A percentile compares a stretch with the other conserved stretches of the same genome.
These are phyloP conservation scores for Colletotrichum sp. DNA, from an alignment of 2,329 filamentous ascomycete species.

Conservation along the genomic window DNA sequence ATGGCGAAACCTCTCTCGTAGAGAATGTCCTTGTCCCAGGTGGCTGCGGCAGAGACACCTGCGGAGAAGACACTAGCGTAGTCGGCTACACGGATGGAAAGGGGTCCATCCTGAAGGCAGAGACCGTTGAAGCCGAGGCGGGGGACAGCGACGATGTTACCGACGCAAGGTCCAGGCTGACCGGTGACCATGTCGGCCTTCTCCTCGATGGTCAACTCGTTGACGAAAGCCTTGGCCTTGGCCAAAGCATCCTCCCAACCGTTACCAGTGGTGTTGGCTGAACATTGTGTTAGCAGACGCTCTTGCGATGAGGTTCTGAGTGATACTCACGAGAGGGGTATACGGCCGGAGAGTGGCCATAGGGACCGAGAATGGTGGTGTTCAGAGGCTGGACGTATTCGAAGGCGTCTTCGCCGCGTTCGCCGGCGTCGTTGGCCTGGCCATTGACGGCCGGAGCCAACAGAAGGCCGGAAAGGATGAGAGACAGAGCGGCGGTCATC, in stretches of 20 bases:
- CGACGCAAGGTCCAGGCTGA: constrained; percentile 35
- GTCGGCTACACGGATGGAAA: constrained; percentile 40
- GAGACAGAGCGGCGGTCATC: constrained; percentile 40
- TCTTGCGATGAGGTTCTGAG: background rate
- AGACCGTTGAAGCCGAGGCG: constrained; percentile 47
- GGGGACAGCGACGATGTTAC: constrained; percentile 40
- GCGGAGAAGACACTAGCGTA: constrained; percentile 50
- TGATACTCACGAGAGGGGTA: constrained; percentile 39
- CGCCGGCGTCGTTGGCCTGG: constrained; percentile 28
- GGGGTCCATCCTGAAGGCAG: constrained; percentile 44
- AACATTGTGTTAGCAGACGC: background rate
- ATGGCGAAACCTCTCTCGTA: constrained; percentile 44
- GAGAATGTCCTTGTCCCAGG: constrained; percentile 76
- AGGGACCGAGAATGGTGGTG: constrained; percentile 43
- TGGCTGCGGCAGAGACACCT: constrained; percentile 66
- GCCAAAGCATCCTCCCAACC: constrained; percentile 39
- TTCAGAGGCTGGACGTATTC: constrained; percentile 44
- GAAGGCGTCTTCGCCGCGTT: constrained; percentile 34
- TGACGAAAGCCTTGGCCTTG: constrained; percentile 38
- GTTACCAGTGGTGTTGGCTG: constrained; percentile 39
- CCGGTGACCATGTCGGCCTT: constrained; percentile 39
- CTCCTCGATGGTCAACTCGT: constrained; percentile 31
- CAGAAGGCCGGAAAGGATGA: constrained; percentile 45
- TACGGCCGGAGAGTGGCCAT: constrained; percentile 41
- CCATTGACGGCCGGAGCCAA: constrained; percentile 28